Evolutionary conservation across 345 rosid species (phyloP), one percentile per base, ranked within the genome.

Genomic region (Erodium maritimum): DNA sequence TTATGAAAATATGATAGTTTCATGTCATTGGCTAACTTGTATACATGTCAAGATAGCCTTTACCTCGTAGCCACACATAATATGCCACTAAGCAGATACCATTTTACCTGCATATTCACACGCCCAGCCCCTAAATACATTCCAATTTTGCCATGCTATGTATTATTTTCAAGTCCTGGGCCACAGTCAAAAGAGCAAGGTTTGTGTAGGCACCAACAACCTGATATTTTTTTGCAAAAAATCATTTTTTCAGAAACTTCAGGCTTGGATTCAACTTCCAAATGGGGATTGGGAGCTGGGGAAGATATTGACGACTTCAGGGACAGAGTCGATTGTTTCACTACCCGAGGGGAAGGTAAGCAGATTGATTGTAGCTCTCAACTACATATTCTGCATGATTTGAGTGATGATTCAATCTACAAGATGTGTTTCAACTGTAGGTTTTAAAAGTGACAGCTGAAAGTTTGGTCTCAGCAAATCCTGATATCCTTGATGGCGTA

Each of bases 401-500:
- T 61, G 58, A 52, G 57, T 67, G 19, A 55, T 57, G 65, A 56
- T 56, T 61, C 60, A 16, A 64, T 51, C 65, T 24, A 42, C 56
- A 22, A 33, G 58, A 56, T 63, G 2, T 29, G 21, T 59, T 65
- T 56, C 50, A 21, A 42, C 37, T 60, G 55, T 65, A 93, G 99
- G 87, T 82, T 64, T 50, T 82, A 52, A 80, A 76, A 74, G 85
- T 87, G 52, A 76, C 75, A 76, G 76, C 85, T 58, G 95, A 87
- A 66, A 72, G 72, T 70, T 77, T 93, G 66, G 76, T 93, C 52
- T 79, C 89, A 21, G 96, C 95, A 73, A 93, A 93, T 79, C 99
- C 97, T 46, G 97, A 87, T 75, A 93, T 93, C 65, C 97, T 93
- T 76, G 94, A 89, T 78, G 99, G 99, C 21, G 95, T 93, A 25